phyloP scores from a whole-genome alignment of 1,139 yeast genomes.

The Zygosaccharomyces sapae region DNA sequence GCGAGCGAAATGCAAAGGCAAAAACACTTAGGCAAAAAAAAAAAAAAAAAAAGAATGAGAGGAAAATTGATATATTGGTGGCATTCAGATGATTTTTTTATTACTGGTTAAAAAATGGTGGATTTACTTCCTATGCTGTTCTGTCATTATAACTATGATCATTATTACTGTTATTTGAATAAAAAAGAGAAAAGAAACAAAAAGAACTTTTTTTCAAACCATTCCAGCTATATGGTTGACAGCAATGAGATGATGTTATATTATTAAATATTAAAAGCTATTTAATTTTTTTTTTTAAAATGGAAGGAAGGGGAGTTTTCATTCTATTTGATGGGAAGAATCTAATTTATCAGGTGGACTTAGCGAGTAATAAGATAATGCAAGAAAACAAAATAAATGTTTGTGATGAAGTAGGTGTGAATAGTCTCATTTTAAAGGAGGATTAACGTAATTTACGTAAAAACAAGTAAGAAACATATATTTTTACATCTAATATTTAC shows the following conservation, averaged over 20 bases:
- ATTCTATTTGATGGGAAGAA: conserved; percentile 1
- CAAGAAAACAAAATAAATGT: not conserved
- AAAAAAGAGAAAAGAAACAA: not conserved
- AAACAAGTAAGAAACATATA: not conserved
- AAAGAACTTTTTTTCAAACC: not conserved
- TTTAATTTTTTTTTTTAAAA: conserved; percentile 1
- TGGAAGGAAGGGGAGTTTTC: conserved; percentile 4
- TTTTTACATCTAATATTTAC: conserved; percentile 1
- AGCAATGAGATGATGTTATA: conserved; percentile 2
- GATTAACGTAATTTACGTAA: not conserved
- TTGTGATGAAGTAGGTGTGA: not conserved
- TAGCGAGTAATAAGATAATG: not conserved
- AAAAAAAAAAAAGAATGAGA: not conserved
- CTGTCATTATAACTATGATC: not conserved
- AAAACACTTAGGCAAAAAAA: not conserved
- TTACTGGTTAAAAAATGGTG: conserved; percentile 1
- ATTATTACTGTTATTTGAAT: not conserved
- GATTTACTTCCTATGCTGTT: conserved; percentile 2
- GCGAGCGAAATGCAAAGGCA: not conserved
- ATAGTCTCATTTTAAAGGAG: not conserved
- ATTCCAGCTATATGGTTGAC: not conserved
- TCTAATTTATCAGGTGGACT: not conserved
- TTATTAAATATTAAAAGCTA: not conserved
- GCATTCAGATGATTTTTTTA: conserved; percentile 3
- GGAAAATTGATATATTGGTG: conserved; percentile 3